Evolutionary conservation across 192 early-diverging fungal genomes (phyloP), one percentile per base, ranked within the genome.

Genomic region (Coemansia javaensis): DNA sequence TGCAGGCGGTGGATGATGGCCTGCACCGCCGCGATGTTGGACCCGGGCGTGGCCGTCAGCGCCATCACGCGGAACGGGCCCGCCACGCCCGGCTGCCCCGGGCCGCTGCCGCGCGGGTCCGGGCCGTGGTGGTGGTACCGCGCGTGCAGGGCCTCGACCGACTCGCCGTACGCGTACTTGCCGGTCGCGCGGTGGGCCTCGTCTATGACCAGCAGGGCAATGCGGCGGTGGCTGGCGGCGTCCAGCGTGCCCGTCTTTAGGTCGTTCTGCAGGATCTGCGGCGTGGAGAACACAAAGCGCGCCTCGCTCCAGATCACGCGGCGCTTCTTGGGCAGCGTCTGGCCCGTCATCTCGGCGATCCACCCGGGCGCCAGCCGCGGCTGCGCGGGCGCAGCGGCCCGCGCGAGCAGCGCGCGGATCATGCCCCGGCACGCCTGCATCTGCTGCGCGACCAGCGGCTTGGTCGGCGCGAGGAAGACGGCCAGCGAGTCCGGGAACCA

Each of bases 121-220:
- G 27, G 32, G 1, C 59, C 59, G 39, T 63, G 51, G 40, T 67
- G 50, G 39, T 63, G 51, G 40, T 67, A 54, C 3, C 63, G 45
- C 35, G 35, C 41, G 35, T 78, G 53, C 18, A 97, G 52, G 11
- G 60, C 58, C 2, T 80, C 58, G 4, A 97, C 62, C 8, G 86
- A 87, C 39, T 87, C 81, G 15, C 81, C 76, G 46, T 91, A 94
- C 0, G 94, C 83, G 44, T 93, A 86, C 11, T 83, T 79, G 7
- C 94, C 94, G 1, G 82, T 86, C 5, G 91, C 89, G 8, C 85
- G 68, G 60, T 97, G 94, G 0, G 94, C 94, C 56, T 97, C 94
- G 43, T 97, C 94, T 6, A 94, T 70, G 7, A 97, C 90, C n/a
- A 94, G 16, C 32, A 78, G 77, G 0, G 69, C 59, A 32, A 96